These are phyloP conservation scores for Flaveria floridana DNA, from an alignment of 140 eudicot genomes.

Conservation along the genomic window DNA sequence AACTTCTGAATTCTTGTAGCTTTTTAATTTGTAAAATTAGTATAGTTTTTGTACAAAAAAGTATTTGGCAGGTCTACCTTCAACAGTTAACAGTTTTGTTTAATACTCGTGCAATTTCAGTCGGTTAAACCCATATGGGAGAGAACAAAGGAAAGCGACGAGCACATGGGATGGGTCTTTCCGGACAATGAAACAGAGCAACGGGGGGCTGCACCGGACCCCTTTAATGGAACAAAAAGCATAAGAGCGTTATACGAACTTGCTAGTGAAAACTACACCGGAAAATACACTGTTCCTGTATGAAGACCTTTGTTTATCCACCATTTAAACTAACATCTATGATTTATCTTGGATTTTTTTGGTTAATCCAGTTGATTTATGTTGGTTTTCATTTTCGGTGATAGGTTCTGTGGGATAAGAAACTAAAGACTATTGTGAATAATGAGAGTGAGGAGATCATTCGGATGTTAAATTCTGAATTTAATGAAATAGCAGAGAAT, in stretches of 20 bases:
- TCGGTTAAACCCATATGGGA: slow-evolving; percentile 82
- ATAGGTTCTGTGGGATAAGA: slow-evolving; percentile 88
- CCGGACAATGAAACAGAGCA: slow-evolving; percentile 71
- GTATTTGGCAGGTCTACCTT: too few relatives aligned
- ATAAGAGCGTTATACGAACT: slow-evolving; percentile 74
- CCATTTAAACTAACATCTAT: not conserved
- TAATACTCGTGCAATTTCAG: slow-evolving; percentile 37
- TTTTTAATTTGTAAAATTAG: not conserved
- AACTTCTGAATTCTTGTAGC: slow-evolving; percentile 1
- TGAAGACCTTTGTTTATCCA: slow-evolving; percentile 17
- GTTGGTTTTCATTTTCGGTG: slow-evolving; percentile 21
- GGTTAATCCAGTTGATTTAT: not conserved
- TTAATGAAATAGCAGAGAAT: slow-evolving; percentile 75
- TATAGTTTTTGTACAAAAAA: too few relatives aligned
- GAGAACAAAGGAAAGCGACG: slow-evolving; percentile 81
- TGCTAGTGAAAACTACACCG: slow-evolving; percentile 74
- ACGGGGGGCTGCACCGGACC: slow-evolving; percentile 69
- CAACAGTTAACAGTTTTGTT: not conserved
- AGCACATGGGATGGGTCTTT: slow-evolving; percentile 96
- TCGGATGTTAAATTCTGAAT: slow-evolving; percentile 77
- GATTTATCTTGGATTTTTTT: not conserved
- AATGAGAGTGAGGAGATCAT: slow-evolving; percentile 89
- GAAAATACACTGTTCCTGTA: slow-evolving; percentile 92
- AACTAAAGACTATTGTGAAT: slow-evolving; percentile 68
- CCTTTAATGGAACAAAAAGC: slow-evolving; percentile 74